These are phyloP conservation scores for Phytopythium cucurbitacearum DNA, from an alignment of 352 stramenopile genomes.

Conservation along the genomic window DNA sequence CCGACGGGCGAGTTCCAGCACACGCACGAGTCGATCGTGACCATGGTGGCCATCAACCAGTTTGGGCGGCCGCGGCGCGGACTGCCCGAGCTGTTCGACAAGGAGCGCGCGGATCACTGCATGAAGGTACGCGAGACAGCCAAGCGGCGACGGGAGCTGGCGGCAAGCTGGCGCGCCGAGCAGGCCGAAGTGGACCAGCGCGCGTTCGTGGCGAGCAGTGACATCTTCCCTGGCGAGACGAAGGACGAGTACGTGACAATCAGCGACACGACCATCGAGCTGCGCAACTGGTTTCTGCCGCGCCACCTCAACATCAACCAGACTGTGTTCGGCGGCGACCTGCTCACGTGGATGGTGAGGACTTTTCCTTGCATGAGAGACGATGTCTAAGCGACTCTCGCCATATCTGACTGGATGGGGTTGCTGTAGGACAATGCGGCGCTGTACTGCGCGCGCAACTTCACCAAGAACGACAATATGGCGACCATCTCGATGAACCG, in stretches of 20 bases:
- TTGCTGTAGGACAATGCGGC: slow-evolving; percentile 45
- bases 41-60: slow-evolving; percentile 59
- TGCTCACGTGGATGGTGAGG: slow-evolving; percentile 56
- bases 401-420: background rate
- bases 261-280: slow-evolving; percentile 56
- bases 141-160: slow-evolving; percentile 30
- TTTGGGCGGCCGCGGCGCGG: slow-evolving; percentile 32
- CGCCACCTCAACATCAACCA: slow-evolving; percentile 70
- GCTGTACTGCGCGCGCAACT: slow-evolving; percentile 64
- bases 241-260: slow-evolving; percentile 43
- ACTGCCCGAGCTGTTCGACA: slow-evolving; percentile 41
- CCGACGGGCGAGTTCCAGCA: slow-evolving; percentile 32
- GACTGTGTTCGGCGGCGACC: slow-evolving; percentile 62
- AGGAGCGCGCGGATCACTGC: slow-evolving; percentile 32
- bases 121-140: slow-evolving; percentile 36
- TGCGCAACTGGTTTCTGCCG: slow-evolving; percentile 69
- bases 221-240: slow-evolving; percentile 27
- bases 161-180: slow-evolving; percentile 32
- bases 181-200: slow-evolving; percentile 43
- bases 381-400: no score
- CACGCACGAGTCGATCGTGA: slow-evolving; percentile 56
- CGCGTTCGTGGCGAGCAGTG: slow-evolving; percentile 21
- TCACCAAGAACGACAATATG: slow-evolving; percentile 74
- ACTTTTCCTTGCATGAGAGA: background rate
- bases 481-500: slow-evolving; percentile 76